A percentile compares a stretch with the other conserved stretches of the same genome.
Evolutionary conservation across 2,329 filamentous ascomycete species (phyloP).

Genomic region (Xylariales sp.): DNA sequence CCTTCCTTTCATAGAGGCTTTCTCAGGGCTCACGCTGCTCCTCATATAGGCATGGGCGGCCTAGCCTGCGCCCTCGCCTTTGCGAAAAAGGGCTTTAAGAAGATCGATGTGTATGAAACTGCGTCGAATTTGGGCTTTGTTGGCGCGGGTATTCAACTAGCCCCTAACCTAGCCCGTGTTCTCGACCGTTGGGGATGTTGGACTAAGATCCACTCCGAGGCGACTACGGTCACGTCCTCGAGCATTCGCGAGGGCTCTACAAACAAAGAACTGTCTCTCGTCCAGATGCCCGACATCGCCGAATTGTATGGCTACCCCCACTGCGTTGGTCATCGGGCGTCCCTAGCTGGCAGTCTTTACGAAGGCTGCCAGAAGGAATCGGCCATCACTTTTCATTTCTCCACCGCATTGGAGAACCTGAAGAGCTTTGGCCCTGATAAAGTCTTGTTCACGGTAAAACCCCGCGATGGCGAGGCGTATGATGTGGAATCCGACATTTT

Average conservation of each 20-base stretch:
- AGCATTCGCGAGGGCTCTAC: constrained; percentile 80
- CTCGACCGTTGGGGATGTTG: constrained; percentile 79
- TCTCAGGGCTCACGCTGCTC: constrained; percentile 9
- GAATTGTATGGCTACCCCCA: constrained; percentile 79
- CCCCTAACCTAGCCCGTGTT: constrained; percentile 84
- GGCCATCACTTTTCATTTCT: constrained; percentile 76
- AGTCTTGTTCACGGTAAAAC: constrained; percentile 68
- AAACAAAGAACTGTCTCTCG: constrained; percentile 76
- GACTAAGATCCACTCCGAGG: constrained; percentile 72
- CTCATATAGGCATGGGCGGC: constrained; percentile 77
- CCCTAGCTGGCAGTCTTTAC: constrained; percentile 76
- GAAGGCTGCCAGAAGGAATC: constrained; percentile 74
- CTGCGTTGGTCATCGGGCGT: constrained; percentile 82
- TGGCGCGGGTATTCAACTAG: constrained; percentile 85
- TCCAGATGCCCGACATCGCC: constrained; percentile 75
- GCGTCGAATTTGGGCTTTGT: constrained; percentile 82
- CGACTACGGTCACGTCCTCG: constrained; percentile 76
- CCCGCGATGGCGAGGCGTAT: constrained; percentile 66
- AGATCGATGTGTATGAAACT: constrained; percentile 79
- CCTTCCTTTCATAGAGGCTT: neutral
- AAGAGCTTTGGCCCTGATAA: constrained; percentile 66
- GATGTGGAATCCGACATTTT: constrained; percentile 65
- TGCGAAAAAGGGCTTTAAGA: constrained; percentile 78
- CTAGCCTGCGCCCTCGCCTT: constrained; percentile 77
- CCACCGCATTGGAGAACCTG: constrained; percentile 65